A percentile compares a stretch with the other conserved stretches of the same genome.
Evolutionary conservation across 495 filamentous ascomycete genomes (phyloP).

Genomic region (Symbiotaphrina buchneri): DNA sequence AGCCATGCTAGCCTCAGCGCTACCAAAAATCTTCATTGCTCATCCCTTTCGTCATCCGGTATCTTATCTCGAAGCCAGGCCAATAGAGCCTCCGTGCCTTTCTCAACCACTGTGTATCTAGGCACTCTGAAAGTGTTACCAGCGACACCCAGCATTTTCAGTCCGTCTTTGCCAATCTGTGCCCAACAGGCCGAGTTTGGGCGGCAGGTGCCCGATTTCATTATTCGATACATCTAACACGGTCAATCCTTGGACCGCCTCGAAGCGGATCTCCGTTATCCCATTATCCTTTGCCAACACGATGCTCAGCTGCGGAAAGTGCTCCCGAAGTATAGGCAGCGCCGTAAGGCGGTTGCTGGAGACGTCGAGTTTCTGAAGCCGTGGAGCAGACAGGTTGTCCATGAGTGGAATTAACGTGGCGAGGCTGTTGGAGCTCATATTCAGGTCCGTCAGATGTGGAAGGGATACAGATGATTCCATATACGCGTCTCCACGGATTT

Average conservation of each 20-base stretch:
- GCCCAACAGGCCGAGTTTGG: slow-evolving; percentile 52
- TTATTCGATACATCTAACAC: slow-evolving; percentile 66
- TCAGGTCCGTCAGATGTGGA: slow-evolving; percentile 52
- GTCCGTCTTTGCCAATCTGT: slow-evolving; percentile 17
- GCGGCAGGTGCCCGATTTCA: slow-evolving; percentile 53
- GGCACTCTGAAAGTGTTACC: slow-evolving; percentile 76
- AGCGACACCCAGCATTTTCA: slow-evolving; percentile 38
- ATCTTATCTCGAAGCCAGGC: slow-evolving; percentile 65
- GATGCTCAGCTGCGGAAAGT: slow-evolving; percentile 41
- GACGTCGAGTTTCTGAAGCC: slow-evolving; percentile 52
- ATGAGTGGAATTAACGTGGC: slow-evolving; percentile 38
- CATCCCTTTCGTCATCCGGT: slow-evolving; percentile 29
- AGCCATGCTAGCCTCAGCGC: too few relatives aligned
- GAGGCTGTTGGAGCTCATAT: slow-evolving; percentile 44
- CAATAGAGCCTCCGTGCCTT: slow-evolving; percentile 72
- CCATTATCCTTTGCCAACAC: slow-evolving; percentile 59
- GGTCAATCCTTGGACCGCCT: slow-evolving; percentile 48
- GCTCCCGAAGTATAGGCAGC: slow-evolving; percentile 30
- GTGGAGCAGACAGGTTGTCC: slow-evolving; percentile 40
- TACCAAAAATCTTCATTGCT: too few relatives aligned
- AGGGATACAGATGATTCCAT: slow-evolving; percentile 39
- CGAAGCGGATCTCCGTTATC: slow-evolving; percentile 45
- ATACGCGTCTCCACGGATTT: slow-evolving; percentile 34
- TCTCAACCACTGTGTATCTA: slow-evolving; percentile 64
- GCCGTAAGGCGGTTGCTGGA: slow-evolving; percentile 52